Evolutionary conservation across 179 eudicot genomes (phyloP).

Genomic region (Silene coronaria): DNA sequence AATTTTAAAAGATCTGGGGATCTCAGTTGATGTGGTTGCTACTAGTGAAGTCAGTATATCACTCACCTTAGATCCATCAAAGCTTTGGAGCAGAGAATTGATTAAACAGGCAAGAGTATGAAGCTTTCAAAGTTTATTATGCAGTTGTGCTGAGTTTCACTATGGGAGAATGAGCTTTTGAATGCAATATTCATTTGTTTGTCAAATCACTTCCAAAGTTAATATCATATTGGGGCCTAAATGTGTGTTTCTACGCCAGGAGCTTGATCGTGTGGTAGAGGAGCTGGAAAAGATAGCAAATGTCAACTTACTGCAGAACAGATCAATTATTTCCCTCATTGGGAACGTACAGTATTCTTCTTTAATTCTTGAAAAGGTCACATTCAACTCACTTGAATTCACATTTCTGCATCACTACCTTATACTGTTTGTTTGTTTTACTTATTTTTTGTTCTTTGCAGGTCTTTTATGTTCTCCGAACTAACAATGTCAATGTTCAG

Average conservation of each 20-base stretch:
- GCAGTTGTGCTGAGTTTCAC: not conserved
- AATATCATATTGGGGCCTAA: not conserved
- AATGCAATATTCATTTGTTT: not conserved
- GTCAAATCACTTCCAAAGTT: not conserved
- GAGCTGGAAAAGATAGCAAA: slow-evolving; percentile 86
- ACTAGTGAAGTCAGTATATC: slow-evolving; percentile 98
- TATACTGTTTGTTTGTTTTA: not conserved
- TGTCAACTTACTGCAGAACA: slow-evolving; percentile 69
- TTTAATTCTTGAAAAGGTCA: slow-evolving; percentile 74
- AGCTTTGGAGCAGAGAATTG: slow-evolving; percentile 95
- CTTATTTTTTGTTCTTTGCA: slow-evolving; percentile 24
- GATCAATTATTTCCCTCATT: slow-evolving; percentile 90
- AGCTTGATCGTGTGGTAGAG: slow-evolving; percentile 82
- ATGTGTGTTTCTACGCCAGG: slow-evolving; percentile 38
- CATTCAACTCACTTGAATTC: not conserved
- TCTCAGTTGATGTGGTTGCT: slow-evolving; percentile 96
- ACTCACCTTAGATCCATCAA: slow-evolving; percentile 87
- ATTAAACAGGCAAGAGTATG: slow-evolving; percentile 94
- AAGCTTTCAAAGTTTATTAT: slow-evolving; percentile 8
- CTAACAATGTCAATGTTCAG: slow-evolving; percentile 77
- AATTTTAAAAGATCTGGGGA: slow-evolving; percentile 79
- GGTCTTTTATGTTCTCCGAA: slow-evolving; percentile 73
- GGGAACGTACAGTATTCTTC: slow-evolving; percentile 93
- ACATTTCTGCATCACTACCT: not conserved
- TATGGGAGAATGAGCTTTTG: not conserved